Percentiles rank a stretch among this genome's conserved stretches.
These are phyloP conservation scores for Theobroma cacao DNA, from an alignment of 345 rosid genomes.

Conservation along the genomic window DNA sequence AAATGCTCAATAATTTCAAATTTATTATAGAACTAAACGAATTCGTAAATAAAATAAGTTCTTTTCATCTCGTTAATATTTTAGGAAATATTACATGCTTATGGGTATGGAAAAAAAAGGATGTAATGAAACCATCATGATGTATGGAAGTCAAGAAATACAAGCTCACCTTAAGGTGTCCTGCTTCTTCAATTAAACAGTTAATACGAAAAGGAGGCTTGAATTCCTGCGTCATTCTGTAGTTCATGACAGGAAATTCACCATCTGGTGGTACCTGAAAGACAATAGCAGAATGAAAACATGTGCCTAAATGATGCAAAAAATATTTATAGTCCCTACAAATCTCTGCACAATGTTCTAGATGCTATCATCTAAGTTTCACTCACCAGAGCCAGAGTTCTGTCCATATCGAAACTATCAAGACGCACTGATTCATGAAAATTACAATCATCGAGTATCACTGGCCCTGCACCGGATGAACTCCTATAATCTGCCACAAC, in stretches of 20 bases:
- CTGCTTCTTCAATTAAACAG: constrained; percentile 82
- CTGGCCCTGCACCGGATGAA: constrained; percentile 62
- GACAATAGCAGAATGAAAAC: constrained; percentile 19
- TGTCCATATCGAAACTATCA: constrained; percentile 81
- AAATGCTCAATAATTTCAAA: background rate
- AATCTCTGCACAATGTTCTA: background rate
- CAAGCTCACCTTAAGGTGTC: constrained; percentile 67
- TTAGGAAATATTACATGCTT: background rate
- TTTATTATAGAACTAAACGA: background rate
- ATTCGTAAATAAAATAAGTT: background rate
- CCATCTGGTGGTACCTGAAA: constrained; percentile 97
- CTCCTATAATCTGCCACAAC: constrained; percentile 68
- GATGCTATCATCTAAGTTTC: constrained; percentile 9
- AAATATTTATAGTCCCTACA: constrained; percentile 1
- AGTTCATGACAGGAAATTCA: constrained; percentile 99
- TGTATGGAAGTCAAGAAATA: constrained; percentile 14
- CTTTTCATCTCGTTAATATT: background rate
- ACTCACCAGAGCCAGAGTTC: constrained; percentile 91
- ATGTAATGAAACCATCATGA: background rate
- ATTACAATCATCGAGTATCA: constrained; percentile 95
- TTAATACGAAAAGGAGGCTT: constrained; percentile 90
- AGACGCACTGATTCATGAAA: constrained; percentile 98
- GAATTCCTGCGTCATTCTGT: constrained; percentile 98
- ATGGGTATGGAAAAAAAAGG: background rate
- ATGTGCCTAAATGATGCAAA: constrained; percentile 3